phyloP scores from a whole-genome alignment of 768 basidiomycete genomes.

The Russula lepida region DNA sequence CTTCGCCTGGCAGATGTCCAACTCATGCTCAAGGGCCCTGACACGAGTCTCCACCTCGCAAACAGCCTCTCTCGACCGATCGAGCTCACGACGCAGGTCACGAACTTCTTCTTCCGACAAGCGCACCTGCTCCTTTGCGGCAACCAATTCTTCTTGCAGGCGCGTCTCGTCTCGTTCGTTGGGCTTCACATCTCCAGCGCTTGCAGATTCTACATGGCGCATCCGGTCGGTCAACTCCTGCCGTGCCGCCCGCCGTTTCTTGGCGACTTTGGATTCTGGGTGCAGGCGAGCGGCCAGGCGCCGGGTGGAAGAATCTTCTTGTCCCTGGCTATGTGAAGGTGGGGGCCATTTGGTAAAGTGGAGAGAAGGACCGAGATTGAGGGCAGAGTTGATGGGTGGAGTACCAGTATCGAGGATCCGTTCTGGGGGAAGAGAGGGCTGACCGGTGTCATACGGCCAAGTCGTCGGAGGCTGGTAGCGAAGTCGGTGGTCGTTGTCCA shows the following conservation, averaged over 20 bases:
- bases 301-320: neutral
- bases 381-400: neutral
- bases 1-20: neutral
- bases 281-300: neutral
- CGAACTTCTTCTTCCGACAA: neutral
- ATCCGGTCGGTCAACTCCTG: neutral
- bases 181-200: neutral
- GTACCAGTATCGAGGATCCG: neutral
- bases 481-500: neutral
- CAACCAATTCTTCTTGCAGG: neutral
- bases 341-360: no score
- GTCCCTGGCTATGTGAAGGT: neutral
- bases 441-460: neutral
- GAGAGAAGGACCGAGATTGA: neutral
- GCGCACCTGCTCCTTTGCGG: neutral
- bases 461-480: neutral
- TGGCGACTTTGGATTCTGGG: neutral
- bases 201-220: neutral
- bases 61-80: neutral
- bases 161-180: neutral
- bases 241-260: neutral
- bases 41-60: neutral
- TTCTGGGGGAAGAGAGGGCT: neutral
- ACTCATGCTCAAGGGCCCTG: neutral
- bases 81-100: neutral